Base-by-base conservation (phyloP, 768 basidiomycete species). In the Lenzites betulinus region DNA sequence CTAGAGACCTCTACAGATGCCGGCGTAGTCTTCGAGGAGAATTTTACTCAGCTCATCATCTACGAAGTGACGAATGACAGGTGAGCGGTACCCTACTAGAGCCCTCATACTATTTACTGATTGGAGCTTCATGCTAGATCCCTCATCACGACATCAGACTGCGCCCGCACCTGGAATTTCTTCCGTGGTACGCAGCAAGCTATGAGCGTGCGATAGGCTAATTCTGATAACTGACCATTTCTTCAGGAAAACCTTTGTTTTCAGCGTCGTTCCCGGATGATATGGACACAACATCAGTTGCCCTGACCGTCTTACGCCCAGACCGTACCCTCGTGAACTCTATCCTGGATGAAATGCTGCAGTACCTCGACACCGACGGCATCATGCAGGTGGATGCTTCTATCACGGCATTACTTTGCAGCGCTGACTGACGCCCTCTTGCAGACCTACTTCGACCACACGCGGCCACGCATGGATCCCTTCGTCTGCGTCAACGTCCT, bases 21-120 rank as follows among this genome's bases (percentile, higher is more conserved):
- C 15, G 78, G 80, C 23, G 64, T 77, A 1, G 64, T 71, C 18
- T 64, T 83, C 22, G 63, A 74, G 30, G 83, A 86, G 67, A 85
- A 86, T 64, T 85, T 85, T 58, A 77, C 84, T 4, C 84, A 86
- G 62, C 76, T 87, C 7, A 72, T 87, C 7, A 82, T 86, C 41
- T 70, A 84, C 15, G 85, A 87, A 55, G 73, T 76, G 1, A 85
- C 83, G 35, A 69, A 75, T 4, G 80, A 75, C 9, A 79, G 82
- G 59, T 85, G 81, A 79, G 71, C 30, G 71, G 0, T 73, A 83
- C 22, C 82, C 81, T 53, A 79, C 81, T 52, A 57, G 70, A 18
- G 0, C 79, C 78, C 58, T 80, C 76, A 64, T 73, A 71, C 33
- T 9, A 33, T 22, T 23, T 20, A 25, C 33, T 57, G 28, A 53